Percentiles rank a stretch among this genome's conserved stretches.
Conservation (phyloP, 495 filamentous ascomycete species). For the Hypoxylon subgilvum region DNA sequence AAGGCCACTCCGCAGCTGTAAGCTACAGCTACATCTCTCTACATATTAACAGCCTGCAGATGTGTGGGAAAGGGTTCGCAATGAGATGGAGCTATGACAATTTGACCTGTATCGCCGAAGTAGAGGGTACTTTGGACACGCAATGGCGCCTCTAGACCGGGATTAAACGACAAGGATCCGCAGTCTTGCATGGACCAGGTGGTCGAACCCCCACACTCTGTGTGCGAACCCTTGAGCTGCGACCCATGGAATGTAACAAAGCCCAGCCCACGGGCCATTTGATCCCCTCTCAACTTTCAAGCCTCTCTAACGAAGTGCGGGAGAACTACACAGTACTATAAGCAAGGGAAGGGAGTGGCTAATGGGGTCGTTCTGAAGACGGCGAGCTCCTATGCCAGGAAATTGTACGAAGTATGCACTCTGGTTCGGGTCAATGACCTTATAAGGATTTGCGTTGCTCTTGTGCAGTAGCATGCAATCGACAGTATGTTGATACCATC, state of each 20-base stretch:
- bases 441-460: constrained; percentile 7
- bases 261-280: constrained; percentile 31
- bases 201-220: constrained; percentile 39
- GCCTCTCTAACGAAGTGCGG: constrained; percentile 20
- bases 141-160: constrained; percentile 28
- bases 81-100: constrained; percentile 5
- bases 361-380: constrained; percentile 20
- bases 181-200: constrained; percentile 29
- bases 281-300: constrained; percentile 28
- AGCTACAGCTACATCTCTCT: constrained; percentile 6
- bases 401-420: constrained; percentile 1
- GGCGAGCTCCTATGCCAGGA: constrained; percentile 15
- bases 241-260: constrained; percentile 17
- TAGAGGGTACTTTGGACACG: constrained; percentile 33
- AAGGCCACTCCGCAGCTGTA: constrained; percentile 20
- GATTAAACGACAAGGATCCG: constrained; percentile 14
- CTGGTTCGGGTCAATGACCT: constrained; percentile 22
- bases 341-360: constrained; percentile 18
- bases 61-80: constrained; percentile 39
- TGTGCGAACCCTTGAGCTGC: constrained; percentile 29
- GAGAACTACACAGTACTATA: neutral
- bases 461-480: constrained; percentile 10
- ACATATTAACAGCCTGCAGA: constrained; percentile 6
- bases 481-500: constrained; percentile 14
- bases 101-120: constrained; percentile 30